A percentile compares a stretch with the other conserved stretches of the same genome.
Evolutionary conservation across 1,284 basidiomycete species (phyloP).

Genomic region (Apiotrichum veenhuisii): DNA sequence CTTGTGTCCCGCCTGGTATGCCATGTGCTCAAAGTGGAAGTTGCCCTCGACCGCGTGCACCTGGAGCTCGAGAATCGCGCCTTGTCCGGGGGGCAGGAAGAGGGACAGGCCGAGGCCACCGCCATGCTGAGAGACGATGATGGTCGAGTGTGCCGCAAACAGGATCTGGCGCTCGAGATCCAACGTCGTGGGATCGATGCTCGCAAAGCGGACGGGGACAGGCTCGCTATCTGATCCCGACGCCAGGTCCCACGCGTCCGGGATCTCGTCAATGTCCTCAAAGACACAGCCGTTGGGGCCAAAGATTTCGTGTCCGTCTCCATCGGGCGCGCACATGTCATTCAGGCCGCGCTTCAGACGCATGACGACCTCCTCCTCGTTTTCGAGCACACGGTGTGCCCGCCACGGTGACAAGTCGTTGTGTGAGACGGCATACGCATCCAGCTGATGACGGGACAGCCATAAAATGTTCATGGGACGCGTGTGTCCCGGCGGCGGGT

Average conservation of each 20-base stretch:
- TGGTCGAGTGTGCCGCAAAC: slow-evolving; percentile 35
- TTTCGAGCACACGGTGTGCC: slow-evolving; percentile 36
- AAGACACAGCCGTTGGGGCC: slow-evolving; percentile 20
- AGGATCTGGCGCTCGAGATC: slow-evolving; percentile 40
- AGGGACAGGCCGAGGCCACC: slow-evolving; percentile 41
- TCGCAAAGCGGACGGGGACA: slow-evolving; percentile 28
- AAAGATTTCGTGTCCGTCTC: no score
- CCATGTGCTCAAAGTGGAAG: slow-evolving; percentile 46
- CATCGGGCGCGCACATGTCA: slow-evolving; percentile 20
- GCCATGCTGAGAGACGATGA: slow-evolving; percentile 40
- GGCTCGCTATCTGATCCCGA: not conserved
- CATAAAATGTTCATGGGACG: slow-evolving; percentile 41
- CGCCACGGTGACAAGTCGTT: slow-evolving; percentile 41
- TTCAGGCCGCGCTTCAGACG: slow-evolving; percentile 22
- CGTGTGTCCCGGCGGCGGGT: not conserved
- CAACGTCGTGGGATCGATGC: slow-evolving; percentile 38
- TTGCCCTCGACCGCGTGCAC: slow-evolving; percentile 28
- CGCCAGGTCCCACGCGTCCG: slow-evolving; percentile 28
- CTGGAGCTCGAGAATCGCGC: slow-evolving; percentile 37
- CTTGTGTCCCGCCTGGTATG: slow-evolving; percentile 28
- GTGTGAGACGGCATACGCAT: slow-evolving; percentile 28
- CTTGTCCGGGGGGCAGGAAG: slow-evolving; percentile 39
- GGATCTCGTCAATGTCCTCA: slow-evolving; percentile 29
- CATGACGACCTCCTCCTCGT: slow-evolving; percentile 33
- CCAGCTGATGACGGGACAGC: slow-evolving; percentile 38